Evolutionary conservation across 805 yeast genomes (phyloP).

Genomic region (Candida taoyuanica): DNA sequence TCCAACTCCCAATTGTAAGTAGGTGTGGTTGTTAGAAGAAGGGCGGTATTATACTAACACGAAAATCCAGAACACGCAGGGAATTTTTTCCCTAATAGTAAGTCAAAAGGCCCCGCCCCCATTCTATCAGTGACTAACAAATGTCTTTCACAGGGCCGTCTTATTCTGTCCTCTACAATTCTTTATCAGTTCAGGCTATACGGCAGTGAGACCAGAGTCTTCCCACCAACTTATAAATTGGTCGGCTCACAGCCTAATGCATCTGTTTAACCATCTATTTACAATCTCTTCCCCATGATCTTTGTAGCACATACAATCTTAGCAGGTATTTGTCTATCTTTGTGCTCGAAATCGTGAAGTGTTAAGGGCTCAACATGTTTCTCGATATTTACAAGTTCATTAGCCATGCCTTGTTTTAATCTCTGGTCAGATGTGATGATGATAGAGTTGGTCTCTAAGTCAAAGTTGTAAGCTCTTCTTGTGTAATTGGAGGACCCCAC

Average conservation of each 20-base stretch:
- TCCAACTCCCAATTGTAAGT: too few relatives aligned
- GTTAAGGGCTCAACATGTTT: constrained; percentile 47
- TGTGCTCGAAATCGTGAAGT: constrained; percentile 56
- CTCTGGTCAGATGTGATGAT: constrained; percentile 63
- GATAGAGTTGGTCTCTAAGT: constrained; percentile 83
- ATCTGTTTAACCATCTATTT: constrained; percentile 5
- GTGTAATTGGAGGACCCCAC: constrained; percentile 95
- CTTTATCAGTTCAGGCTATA: constrained; percentile 2
- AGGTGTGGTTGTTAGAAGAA: too few relatives aligned
- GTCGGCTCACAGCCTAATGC: too few relatives aligned
- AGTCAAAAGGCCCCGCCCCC: too few relatives aligned
- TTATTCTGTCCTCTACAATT: too few relatives aligned
- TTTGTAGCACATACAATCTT: constrained; percentile 68
- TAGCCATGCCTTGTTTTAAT: constrained; percentile 51
- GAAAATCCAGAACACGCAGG: too few relatives aligned
- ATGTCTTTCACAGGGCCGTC: too few relatives aligned
- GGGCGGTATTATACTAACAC: too few relatives aligned
- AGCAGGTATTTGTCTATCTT: constrained; percentile 55
- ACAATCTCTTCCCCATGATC: constrained; percentile 53
- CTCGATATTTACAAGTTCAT: constrained; percentile 61
- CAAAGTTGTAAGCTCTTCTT: constrained; percentile 79
- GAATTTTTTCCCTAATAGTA: too few relatives aligned
- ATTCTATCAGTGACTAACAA: too few relatives aligned
- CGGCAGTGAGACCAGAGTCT: not conserved
- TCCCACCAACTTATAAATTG: not conserved